Base-by-base conservation (phyloP, 139 green algal genomes). In the Coelastrella sp. region DNA sequence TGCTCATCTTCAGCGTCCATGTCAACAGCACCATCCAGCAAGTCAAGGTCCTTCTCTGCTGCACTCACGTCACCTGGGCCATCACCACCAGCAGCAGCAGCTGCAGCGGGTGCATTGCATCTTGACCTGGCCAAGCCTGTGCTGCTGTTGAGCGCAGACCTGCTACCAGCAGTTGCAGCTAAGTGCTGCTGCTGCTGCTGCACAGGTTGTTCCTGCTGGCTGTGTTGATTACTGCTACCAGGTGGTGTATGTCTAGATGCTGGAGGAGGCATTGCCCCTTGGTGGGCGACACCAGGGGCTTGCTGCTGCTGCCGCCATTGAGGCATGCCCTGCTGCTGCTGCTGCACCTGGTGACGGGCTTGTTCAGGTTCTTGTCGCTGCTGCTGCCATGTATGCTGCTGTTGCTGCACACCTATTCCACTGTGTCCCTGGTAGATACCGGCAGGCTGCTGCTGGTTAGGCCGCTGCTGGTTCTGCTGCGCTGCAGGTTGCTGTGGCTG, bases 111-210 rank as follows among this genome's bases (percentile, higher is more conserved):
- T n/a, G n/a, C n/a, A n/a, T n/a, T n/a, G n/a, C n/a, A n/a, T n/a
- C n/a, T n/a, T n/a, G n/a, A n/a, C n/a, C n/a, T n/a, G n/a, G n/a
- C n/a, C n/a, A n/a, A n/a, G n/a, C n/a, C n/a, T n/a, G n/a, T n/a
- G n/a, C n/a, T n/a, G 8, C 5, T 19, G 4, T 63, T 32, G 32
- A 40, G 21, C 53, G 17, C 15, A 53, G 40, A 38, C 41, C 17
- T 9, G 11, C 25, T 15, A 23, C 7, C 3, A n/a, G n/a, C n/a
- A n/a, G n/a, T n/a, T n/a, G n/a, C n/a, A 8, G 64, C 27, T 17
- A 37, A 45, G 11, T 80, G 43, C 43, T 69, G 74, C 51, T 81
- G 74, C 6, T 81, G 74, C 74, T 71, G 74, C 51, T 57, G 51
- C 32, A 25, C n/a, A 50, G 6, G 40, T 4, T 78, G 69, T 27